Conservation (phyloP, 257 asterid species). For the Solanum phureja region DNA sequence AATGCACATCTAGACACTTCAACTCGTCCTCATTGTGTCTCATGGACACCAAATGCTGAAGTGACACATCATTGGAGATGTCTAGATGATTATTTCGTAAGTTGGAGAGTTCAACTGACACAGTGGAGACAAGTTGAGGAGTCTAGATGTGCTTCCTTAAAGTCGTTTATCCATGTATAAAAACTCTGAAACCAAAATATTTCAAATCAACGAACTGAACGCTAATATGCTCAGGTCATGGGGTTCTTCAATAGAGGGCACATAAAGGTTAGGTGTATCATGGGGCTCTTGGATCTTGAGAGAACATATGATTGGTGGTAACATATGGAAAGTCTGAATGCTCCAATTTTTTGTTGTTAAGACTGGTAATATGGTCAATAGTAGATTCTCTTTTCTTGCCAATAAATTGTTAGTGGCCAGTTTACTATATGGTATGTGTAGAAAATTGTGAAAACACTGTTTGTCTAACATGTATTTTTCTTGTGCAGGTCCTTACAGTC, state of each 20-base stretch:
- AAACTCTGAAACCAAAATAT: not conserved
- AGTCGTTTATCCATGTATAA: not conserved
- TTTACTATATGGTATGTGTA: not conserved
- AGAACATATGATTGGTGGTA: not conserved
- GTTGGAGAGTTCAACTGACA: not conserved
- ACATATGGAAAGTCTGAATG: not conserved
- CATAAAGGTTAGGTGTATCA: not conserved
- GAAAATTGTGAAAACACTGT: not conserved
- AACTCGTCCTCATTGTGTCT: not conserved
- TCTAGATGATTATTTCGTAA: not conserved
- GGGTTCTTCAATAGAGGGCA: not conserved
- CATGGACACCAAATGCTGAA: not conserved
- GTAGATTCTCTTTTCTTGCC: not conserved
- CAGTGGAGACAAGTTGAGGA: not conserved
- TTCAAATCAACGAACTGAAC: not conserved
- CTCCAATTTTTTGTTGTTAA: not conserved
- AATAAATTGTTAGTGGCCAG: not conserved
- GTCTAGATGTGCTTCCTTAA: not conserved
- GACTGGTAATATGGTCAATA: not conserved
- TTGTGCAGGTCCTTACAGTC: slow-evolving; percentile 77
- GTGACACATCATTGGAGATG: not conserved
- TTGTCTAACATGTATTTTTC: not conserved
- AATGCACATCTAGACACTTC: not conserved
- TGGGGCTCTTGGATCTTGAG: not conserved
- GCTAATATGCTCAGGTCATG: not conserved